These are phyloP conservation scores for Clathrus columnatus DNA, from an alignment of 768 basidiomycete genomes.

Conservation along the genomic window DNA sequence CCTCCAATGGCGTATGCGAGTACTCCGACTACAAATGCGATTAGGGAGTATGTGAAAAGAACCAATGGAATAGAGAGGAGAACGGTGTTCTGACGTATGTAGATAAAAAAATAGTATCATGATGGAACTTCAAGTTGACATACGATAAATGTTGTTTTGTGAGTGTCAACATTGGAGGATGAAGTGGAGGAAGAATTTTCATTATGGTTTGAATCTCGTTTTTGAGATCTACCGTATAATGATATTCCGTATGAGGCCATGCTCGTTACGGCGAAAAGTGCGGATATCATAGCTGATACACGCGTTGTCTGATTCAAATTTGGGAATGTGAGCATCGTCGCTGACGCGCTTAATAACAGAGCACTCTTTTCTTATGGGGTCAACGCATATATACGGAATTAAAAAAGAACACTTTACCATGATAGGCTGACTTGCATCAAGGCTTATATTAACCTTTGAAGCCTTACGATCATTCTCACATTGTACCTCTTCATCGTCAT, in stretches of 20 bases:
- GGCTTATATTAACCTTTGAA: conserved; percentile 33
- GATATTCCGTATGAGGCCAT: conserved; percentile 63
- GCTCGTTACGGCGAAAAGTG: conserved; percentile 59
- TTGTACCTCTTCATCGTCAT: conserved; percentile 33
- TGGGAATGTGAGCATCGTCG: conserved; percentile 74
- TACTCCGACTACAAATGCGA: conserved; percentile 51
- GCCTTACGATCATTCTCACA: conserved; percentile 54
- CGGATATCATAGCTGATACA: conserved; percentile 56
- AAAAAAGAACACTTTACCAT: background rate
- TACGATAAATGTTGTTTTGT: background rate
- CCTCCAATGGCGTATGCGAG: conserved; percentile 5
- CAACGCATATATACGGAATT: conserved; percentile 16
- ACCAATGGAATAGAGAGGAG: conserved; percentile 67
- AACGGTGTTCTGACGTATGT: conserved; percentile 40
- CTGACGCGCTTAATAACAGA: conserved; percentile 69
- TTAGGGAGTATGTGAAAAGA: conserved; percentile 61
- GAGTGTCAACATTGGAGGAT: conserved; percentile 4
- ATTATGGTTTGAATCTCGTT: background rate
- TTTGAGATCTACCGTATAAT: conserved; percentile 33
- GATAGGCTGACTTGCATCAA: conserved; percentile 41
- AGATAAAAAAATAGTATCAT: background rate
- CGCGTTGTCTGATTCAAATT: conserved; percentile 58
- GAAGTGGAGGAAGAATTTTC: no score
- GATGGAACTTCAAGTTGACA: background rate
- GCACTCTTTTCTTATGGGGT: conserved; percentile 46